Conservation (phyloP, 2,329 filamentous ascomycete genomes). For the Sporothrix phasma region DNA sequence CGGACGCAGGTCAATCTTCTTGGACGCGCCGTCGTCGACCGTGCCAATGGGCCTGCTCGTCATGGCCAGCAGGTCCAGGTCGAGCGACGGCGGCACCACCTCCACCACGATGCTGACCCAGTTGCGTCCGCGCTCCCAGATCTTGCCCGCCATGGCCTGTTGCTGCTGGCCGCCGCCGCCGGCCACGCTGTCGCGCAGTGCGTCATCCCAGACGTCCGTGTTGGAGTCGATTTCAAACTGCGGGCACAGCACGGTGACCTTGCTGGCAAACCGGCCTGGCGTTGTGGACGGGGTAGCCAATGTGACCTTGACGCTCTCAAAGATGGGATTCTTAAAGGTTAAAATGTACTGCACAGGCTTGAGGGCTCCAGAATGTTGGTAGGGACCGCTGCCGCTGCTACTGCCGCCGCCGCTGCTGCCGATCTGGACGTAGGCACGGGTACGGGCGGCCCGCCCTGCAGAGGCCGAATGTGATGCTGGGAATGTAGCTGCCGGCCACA, state of each 20-base stretch:
- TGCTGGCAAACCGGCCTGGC: conserved; percentile 64
- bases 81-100: conserved; percentile 58
- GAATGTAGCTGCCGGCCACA: conserved; percentile 80
- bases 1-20: conserved; percentile 33
- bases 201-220: conserved; percentile 81
- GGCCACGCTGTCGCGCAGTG: conserved; percentile 48
- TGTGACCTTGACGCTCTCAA: conserved; percentile 78
- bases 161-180: conserved; percentile 36
- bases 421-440: conserved; percentile 18
- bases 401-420: conserved; percentile 15
- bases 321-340: conserved; percentile 88
- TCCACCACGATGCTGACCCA: conserved; percentile 93
- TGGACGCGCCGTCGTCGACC: conserved; percentile 19
- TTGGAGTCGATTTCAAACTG: conserved; percentile 92
- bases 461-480: conserved; percentile 62
- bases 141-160: conserved; percentile 77
- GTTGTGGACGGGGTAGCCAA: conserved; percentile 75
- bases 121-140: conserved; percentile 91
- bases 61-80: conserved; percentile 28
- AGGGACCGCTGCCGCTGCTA: conserved; percentile 5
- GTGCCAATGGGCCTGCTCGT: conserved; percentile 24
- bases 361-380: conserved; percentile 44
- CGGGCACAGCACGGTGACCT: conserved; percentile 86
- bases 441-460: conserved; percentile 27
- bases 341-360: conserved; percentile 69